A percentile compares a stretch with the other conserved stretches of the same genome.
phyloP scores from a whole-genome alignment of 768 basidiomycete genomes.

The Leccinum ochraceum region DNA sequence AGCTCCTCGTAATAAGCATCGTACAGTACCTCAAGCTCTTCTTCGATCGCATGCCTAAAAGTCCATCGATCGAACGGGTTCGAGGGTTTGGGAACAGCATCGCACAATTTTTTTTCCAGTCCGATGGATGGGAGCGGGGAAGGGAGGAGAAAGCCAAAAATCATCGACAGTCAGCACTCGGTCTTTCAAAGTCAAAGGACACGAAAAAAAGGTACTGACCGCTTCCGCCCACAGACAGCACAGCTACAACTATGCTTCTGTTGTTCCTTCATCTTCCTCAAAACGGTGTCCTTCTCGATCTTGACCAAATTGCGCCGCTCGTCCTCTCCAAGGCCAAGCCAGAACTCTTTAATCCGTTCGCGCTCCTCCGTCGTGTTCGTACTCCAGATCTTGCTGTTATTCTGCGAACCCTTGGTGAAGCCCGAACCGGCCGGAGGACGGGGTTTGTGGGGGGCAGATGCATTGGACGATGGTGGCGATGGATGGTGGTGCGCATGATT shows the following conservation, averaged over 20 bases:
- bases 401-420: conserved; percentile 32
- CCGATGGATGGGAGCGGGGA: conserved; percentile 20
- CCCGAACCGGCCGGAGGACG: conserved; percentile 31
- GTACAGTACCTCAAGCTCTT: conserved; percentile 99
- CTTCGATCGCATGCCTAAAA: conserved; percentile 92
- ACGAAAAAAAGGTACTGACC: conserved; percentile 56
- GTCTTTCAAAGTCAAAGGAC: conserved; percentile 18
- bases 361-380: conserved; percentile 91
- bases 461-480: conserved; percentile 41
- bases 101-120: conserved; percentile 21
- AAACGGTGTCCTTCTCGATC: conserved; percentile 97
- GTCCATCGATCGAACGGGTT: conserved; percentile 19
- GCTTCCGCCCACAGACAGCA: conserved; percentile 96
- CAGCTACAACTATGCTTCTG: conserved; percentile 96
- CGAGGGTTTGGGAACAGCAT: conserved; percentile 8
- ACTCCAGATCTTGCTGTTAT: conserved; percentile 89
- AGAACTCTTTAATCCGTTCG: conserved; percentile 97
- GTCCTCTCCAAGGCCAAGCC: conserved; percentile 90
- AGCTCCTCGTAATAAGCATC: conserved; percentile 99
- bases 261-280: conserved; percentile 99
- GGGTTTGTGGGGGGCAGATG: conserved; percentile 34
- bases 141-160: conserved; percentile 26
- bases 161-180: conserved; percentile 23
- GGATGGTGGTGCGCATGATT: conserved; percentile 57
- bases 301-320: conserved; percentile 92